Evolutionary conservation across 805 yeast species (phyloP).

Genomic region (Lachancea kluyveri): DNA sequence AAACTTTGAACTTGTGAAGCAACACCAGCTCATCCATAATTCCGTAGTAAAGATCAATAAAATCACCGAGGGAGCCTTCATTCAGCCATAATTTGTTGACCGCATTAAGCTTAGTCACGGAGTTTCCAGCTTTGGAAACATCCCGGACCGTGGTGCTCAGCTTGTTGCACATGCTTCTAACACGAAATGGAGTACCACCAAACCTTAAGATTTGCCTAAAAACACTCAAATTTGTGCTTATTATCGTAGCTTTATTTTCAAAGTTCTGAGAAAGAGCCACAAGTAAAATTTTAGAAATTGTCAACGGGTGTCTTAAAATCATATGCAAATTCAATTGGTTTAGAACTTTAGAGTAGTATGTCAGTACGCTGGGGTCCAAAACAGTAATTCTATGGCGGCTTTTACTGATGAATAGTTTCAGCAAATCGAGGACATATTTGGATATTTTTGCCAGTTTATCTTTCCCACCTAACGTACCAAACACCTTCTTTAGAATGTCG

Average conservation of each 20-base stretch:
- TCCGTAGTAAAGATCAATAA: constrained; percentile 55
- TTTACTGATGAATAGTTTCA: constrained; percentile 41
- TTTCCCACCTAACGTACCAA: constrained; percentile 57
- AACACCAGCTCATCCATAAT: constrained; percentile 58
- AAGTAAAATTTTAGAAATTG: constrained; percentile 10
- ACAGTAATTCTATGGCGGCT: constrained; percentile 28
- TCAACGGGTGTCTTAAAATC: constrained; percentile 14
- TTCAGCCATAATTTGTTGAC: constrained; percentile 34
- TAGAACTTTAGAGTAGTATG: constrained; percentile 22
- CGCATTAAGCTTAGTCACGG: background rate
- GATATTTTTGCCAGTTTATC: constrained; percentile 64
- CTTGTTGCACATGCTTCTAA: constrained; percentile 34
- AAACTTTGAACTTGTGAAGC: constrained; percentile 41
- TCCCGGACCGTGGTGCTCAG: constrained; percentile 20
- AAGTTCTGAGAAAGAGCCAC: constrained; percentile 14
- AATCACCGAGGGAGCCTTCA: constrained; percentile 43
- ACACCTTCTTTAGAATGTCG: constrained; percentile 46
- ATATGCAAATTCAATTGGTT: constrained; percentile 10
- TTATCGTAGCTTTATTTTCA: constrained; percentile 32
- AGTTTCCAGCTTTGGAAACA: background rate
- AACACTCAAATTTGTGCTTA: constrained; percentile 39
- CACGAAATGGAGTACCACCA: constrained; percentile 61
- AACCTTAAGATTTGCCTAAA: constrained; percentile 67
- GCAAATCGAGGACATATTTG: constrained; percentile 51
- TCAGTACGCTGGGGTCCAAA: constrained; percentile 24